Base-by-base conservation (phyloP, 83 land plant genomes). In the Larix sibirica region DNA sequence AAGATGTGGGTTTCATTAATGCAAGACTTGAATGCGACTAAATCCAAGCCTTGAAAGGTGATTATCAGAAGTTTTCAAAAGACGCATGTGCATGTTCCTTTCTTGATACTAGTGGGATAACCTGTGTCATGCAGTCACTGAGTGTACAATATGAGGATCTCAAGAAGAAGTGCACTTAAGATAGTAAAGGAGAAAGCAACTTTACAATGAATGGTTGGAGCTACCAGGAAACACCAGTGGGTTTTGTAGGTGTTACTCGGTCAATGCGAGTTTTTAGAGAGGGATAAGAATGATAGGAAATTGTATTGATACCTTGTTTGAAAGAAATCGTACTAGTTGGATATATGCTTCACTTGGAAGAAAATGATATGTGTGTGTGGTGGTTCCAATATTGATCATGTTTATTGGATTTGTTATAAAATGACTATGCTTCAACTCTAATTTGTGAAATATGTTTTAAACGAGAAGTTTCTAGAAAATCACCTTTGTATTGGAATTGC, bases 151-250 rank as follows among this genome's bases (percentile, higher is more conserved):
- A 85, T 82, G 88, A 90, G 58, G 90, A 90, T 71, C 82, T 90
- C 23, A 90, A 90, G 77, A 10, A 80, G 62, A 88, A 86, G 82
- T 90, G 88, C 54, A 68, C 14, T 69, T 82, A 86, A 56, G 92
- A 90, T 83, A 85, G 80, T 59, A 70, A 80, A 3, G 88, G 83
- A 70, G 92, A 67, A 87, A 92, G 76, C 86, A 88, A 79, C 89
- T 90, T 17, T 91, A 97, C 83, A 95, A 97, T 85, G 95, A 97
- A 83, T 84, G 94, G 31, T 90, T 97, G 68, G 98, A 97, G 82
- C 83, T 97, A 61, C 28, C 0, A 28, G 28, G 28, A 28, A 28
- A 28, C 28, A 28, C 28, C 28, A 28, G 28, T 28, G 28, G 28
- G 28, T 28, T 28, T 28, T 28, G 28, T 28, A 28, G 28, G 28